A percentile compares a stretch with the other conserved stretches of the same genome.
These are phyloP conservation scores for Aleurites moluccanus DNA, from an alignment of 441 rosid genomes.

Conservation along the genomic window DNA sequence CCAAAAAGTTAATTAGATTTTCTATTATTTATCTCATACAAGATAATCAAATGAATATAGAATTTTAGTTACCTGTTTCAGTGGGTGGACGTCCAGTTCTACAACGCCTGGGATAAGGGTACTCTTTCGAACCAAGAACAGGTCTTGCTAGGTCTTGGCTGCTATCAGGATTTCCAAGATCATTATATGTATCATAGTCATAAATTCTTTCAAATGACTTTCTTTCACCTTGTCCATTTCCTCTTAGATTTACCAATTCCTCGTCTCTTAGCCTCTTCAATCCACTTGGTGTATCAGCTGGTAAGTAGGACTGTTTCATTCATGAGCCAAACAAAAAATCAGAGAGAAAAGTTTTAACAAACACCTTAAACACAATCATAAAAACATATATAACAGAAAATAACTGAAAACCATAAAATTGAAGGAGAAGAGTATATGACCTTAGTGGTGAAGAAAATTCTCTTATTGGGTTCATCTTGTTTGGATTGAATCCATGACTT, in stretches of 20 bases:
- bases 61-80: constrained; percentile 8
- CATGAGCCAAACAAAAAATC: not conserved
- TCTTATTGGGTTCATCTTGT: constrained; percentile 34
- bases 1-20: no score
- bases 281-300: constrained; percentile 52
- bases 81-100: constrained; percentile 28
- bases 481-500: constrained; percentile 58
- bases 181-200: constrained; percentile 71
- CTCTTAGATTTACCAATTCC: constrained; percentile 47
- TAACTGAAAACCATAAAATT: not conserved
- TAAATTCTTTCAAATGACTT: constrained; percentile 50
- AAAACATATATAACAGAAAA: not conserved
- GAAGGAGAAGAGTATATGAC: constrained; percentile 15
- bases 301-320: constrained; percentile 46
- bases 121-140: constrained; percentile 29
- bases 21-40: no score
- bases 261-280: constrained; percentile 42
- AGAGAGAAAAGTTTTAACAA: no score
- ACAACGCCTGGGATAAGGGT: constrained; percentile 35
- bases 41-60: no score
- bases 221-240: constrained; percentile 59
- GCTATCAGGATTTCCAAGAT: constrained; percentile 39
- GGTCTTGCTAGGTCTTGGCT: constrained; percentile 21
- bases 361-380: no score
- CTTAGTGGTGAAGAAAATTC: constrained; percentile 63